Conservation (phyloP, 164 flowering plant genomes). For the Tetrastigma voinierianum region DNA sequence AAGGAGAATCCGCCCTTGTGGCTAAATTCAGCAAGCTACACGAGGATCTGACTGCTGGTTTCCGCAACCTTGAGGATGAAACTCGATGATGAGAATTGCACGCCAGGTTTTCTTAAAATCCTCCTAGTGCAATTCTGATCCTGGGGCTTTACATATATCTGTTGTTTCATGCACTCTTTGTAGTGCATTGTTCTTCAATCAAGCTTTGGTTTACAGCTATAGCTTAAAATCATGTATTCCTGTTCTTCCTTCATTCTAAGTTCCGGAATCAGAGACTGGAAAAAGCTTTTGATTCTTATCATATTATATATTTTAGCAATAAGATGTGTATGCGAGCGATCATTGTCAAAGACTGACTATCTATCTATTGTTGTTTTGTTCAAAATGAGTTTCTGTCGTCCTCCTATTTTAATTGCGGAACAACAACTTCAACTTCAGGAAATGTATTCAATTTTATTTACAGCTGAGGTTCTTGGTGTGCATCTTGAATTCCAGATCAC, state of each 20-base stretch:
- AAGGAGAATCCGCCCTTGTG: conserved; percentile 82
- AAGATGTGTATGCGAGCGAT: conserved; percentile 5
- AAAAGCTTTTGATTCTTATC: background rate
- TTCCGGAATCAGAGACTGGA: background rate
- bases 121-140: background rate
- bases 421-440: no score
- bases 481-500: no score
- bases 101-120: background rate
- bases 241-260: background rate
- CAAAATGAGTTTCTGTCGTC: no score
- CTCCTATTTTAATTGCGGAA: no score
- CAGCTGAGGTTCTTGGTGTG: no score
- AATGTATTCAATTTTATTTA: no score
- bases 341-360: background rate
- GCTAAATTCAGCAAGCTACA: conserved; percentile 81
- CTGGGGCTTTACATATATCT: background rate
- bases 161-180: no score
- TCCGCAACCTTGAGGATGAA: conserved; percentile 98
- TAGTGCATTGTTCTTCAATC: no score
- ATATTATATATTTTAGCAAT: conserved; percentile 15
- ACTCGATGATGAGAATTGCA: conserved; percentile 46
- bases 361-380: no score
- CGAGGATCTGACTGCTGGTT: conserved; percentile 87
- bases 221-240: background rate
- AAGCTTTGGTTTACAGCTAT: background rate